Evolutionary conservation across 140 eudicot species (phyloP).

Genomic region (Bidens hawaiensis): DNA sequence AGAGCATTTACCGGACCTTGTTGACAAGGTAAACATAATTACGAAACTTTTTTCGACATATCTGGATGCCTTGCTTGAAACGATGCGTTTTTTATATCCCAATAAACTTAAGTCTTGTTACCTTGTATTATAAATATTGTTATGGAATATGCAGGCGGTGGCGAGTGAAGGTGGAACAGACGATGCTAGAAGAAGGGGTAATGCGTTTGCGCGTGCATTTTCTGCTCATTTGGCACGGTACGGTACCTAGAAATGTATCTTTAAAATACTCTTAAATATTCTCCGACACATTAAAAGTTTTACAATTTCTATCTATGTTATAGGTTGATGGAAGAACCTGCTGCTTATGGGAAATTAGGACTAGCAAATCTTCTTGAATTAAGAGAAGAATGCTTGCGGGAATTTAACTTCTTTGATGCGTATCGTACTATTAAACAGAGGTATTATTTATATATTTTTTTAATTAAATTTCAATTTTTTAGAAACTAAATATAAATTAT

Average conservation of each 20-base stretch:
- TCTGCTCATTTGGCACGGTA: constrained; percentile 98
- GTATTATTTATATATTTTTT: constrained; percentile 24
- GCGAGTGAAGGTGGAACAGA: constrained; percentile 99
- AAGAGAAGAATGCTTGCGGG: constrained; percentile 96
- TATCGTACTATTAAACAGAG: constrained; percentile 95
- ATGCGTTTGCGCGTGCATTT: constrained; percentile 97
- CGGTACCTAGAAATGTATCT: background rate
- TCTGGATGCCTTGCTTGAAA: too few species aligned
- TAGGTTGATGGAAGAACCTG: constrained; percentile 95
- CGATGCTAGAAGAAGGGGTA: constrained; percentile 97
- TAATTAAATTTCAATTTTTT: background rate
- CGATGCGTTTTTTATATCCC: background rate
- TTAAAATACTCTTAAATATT: background rate
- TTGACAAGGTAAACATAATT: constrained; percentile 57
- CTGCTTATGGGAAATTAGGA: constrained; percentile 86
- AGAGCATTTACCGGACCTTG: constrained; percentile 88
- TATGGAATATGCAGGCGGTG: constrained; percentile 64
- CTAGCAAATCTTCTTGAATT: constrained; percentile 88
- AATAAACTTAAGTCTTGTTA: background rate
- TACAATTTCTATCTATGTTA: background rate
- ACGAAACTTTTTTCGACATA: background rate
- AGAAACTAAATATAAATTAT: background rate
- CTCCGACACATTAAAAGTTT: background rate
- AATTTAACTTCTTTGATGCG: constrained; percentile 83
- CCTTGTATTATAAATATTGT: background rate